phyloP scores from a whole-genome alignment of 2,329 filamentous ascomycete species.

The Didymella lethalis region DNA sequence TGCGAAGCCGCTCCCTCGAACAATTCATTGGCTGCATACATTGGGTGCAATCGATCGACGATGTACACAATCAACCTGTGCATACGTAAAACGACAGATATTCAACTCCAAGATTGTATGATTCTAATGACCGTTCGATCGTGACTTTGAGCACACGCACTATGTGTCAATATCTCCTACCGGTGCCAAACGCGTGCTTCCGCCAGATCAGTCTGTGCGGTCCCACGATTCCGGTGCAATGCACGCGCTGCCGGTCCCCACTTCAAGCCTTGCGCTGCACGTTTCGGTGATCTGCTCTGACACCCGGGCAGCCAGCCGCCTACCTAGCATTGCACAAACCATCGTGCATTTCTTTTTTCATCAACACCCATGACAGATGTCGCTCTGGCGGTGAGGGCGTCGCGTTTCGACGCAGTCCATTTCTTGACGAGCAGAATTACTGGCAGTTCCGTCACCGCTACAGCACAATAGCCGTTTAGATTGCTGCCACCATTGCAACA shows the following conservation, averaged over 20 bases:
- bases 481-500: slow-evolving; percentile 36
- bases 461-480: slow-evolving; percentile 28
- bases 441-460: background rate
- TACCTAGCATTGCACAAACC: slow-evolving; percentile 14
- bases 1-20: slow-evolving; percentile 10
- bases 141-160: slow-evolving; percentile 9
- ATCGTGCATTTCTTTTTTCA: slow-evolving; percentile 2
- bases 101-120: background rate
- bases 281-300: slow-evolving; percentile 32
- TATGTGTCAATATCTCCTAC: slow-evolving; percentile 19
- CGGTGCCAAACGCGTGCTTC: slow-evolving; percentile 32
- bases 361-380: background rate
- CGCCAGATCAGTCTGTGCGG: slow-evolving; percentile 49
- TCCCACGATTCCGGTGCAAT: slow-evolving; percentile 32
- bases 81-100: background rate
- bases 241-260: slow-evolving; percentile 42
- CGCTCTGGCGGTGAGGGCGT: background rate
- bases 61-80: background rate
- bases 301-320: slow-evolving; percentile 15
- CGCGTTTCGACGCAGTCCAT: background rate
- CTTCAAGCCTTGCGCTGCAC: slow-evolving; percentile 36
- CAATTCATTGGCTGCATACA: background rate
- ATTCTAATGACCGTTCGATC: slow-evolving; percentile 1
- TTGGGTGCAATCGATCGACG: background rate
- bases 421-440: background rate